Conservation (phyloP, 768 basidiomycete species). For the Cystobasidium tubakii region DNA sequence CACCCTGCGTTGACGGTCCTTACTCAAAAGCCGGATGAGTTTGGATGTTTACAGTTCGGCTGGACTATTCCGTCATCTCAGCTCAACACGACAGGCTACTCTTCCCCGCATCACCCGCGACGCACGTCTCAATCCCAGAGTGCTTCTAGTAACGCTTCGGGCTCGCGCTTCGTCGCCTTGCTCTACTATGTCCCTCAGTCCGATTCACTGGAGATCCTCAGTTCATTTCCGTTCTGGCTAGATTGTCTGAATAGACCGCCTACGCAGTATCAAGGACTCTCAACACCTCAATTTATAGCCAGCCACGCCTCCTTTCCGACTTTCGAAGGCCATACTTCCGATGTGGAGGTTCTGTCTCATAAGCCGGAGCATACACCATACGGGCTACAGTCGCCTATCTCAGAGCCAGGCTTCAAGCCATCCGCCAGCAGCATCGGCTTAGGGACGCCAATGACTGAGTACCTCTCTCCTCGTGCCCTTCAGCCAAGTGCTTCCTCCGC, state of each 20-base stretch:
- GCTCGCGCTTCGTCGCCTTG: background rate
- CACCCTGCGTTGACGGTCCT: conserved; percentile 12
- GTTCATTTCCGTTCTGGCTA: conserved; percentile 21
- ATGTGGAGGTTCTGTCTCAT: background rate
- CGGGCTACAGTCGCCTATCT: background rate
- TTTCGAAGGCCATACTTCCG: background rate
- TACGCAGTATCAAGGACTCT: background rate
- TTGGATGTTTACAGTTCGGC: background rate
- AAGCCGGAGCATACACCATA: background rate
- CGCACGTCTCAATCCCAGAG: background rate
- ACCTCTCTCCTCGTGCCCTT: background rate
- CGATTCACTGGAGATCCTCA: background rate
- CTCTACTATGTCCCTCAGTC: conserved; percentile 18
- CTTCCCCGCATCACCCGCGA: background rate
- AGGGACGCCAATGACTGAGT: background rate
- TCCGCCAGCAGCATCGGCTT: background rate
- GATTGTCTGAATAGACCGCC: background rate
- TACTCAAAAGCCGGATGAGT: background rate
- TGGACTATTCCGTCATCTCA: conserved; percentile 3
- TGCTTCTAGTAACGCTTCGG: background rate
- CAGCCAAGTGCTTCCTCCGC: background rate
- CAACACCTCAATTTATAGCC: background rate
- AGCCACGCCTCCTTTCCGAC: background rate
- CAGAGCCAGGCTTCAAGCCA: background rate
- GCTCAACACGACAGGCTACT: background rate